phyloP scores from a whole-genome alignment of 805 yeast species.

The Blastobotrys chiropterorum region DNA sequence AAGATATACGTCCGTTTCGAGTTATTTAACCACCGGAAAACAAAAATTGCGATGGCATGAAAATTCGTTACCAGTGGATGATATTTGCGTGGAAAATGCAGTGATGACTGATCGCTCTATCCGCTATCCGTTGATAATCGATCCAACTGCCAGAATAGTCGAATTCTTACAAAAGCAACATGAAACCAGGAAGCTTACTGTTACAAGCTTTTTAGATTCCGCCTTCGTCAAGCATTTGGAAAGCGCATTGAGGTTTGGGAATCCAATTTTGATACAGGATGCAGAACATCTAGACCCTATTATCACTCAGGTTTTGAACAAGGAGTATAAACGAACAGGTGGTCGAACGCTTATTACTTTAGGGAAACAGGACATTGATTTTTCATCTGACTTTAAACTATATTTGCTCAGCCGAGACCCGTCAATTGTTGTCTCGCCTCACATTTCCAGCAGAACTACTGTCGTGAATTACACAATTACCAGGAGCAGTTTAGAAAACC shows the following conservation, averaged over 20 bases:
- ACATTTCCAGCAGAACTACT: conserved; percentile 55
- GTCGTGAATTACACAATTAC: conserved; percentile 71
- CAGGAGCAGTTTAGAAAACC: conserved; percentile 54
- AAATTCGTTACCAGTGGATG: conserved; percentile 52
- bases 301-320: conserved; percentile 52
- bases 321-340: conserved; percentile 59
- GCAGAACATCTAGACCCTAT: conserved; percentile 79
- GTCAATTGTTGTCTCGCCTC: conserved; percentile 40
- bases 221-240: conserved; percentile 65
- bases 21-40: conserved; percentile 36
- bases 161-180: conserved; percentile 34
- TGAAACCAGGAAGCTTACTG: conserved; percentile 31
- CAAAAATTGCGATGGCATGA: conserved; percentile 47
- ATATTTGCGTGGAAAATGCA: conserved; percentile 57
- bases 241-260: conserved; percentile 81
- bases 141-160: conserved; percentile 53
- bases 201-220: conserved; percentile 67
- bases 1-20: conserved; percentile 21
- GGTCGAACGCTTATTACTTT: conserved; percentile 59
- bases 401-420: conserved; percentile 58
- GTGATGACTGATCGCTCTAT: conserved; percentile 40
- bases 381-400: conserved; percentile 56
- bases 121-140: conserved; percentile 57
- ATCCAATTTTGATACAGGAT: conserved; percentile 62
- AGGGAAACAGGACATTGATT: conserved; percentile 61